Conservation (phyloP, 2,329 filamentous ascomycete species). For the Didymella arachidicola region DNA sequence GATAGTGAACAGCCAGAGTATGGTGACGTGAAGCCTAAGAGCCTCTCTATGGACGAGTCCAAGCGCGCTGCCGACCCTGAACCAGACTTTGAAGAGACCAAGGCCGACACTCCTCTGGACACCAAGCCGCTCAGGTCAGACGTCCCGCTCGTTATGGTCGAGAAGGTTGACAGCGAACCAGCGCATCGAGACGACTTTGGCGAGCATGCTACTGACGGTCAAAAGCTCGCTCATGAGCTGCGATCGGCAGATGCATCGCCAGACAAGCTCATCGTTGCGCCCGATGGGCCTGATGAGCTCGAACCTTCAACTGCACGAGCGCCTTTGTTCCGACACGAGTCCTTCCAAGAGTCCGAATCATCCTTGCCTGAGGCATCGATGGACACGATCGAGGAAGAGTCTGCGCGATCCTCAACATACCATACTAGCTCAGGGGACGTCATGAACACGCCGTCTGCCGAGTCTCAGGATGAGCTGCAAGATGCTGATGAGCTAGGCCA, state of each 20-base stretch:
- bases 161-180: constrained; percentile 47
- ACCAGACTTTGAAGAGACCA: constrained; percentile 29
- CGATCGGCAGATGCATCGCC: constrained; percentile 46
- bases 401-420: constrained; percentile 27
- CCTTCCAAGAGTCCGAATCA: constrained; percentile 20
- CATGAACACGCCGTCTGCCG: constrained; percentile 32
- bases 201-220: constrained; percentile 39
- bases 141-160: constrained; percentile 43
- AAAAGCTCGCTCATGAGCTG: constrained; percentile 47
- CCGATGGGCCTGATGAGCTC: constrained; percentile 32
- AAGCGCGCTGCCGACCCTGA: constrained; percentile 37
- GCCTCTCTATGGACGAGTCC: constrained; percentile 22
- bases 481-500: constrained; percentile 15
- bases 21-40: constrained; percentile 22
- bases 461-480: constrained; percentile 17
- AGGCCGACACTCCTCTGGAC: constrained; percentile 24
- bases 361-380: constrained; percentile 16
- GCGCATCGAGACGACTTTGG: constrained; percentile 50
- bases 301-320: constrained; percentile 24
- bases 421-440: constrained; percentile 30
- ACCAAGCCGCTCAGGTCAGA: constrained; percentile 19
- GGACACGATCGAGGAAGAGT: constrained; percentile 33
- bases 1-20: constrained; percentile 32
- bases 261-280: constrained; percentile 40
- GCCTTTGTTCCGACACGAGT: constrained; percentile 48